Evolutionary conservation across 805 yeast species (phyloP), one percentile per base, ranked within the genome.

Genomic region (Metschnikowia picachoensis): DNA sequence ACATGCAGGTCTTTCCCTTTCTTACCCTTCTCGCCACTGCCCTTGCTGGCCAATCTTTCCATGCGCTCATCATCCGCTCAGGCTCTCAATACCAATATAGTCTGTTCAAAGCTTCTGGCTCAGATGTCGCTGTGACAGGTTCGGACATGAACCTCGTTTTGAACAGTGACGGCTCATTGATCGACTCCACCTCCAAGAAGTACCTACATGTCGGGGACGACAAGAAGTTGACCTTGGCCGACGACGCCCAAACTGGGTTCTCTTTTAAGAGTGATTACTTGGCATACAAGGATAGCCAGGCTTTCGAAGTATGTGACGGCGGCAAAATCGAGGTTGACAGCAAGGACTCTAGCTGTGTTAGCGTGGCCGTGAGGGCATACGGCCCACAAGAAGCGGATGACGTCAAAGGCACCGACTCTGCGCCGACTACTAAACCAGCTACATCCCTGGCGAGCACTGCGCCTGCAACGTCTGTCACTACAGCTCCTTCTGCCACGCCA

Each of bases 21-120:
- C 46, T 59, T 39, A 44, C 62, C 31, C 32, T 61, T 20, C 51
- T 56, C 44, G 53, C 65, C 46, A 44, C 60, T 33, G 66, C 64
- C 29, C 43, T 57, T 27, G 62, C 67, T 15, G 62, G 59, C 10
- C 52, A 50, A 41, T 43, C 54, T 15, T 53, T 63, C 44, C 39
- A 48, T 25, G 50, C 59, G 14, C 41, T 60, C 29, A 47, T 58
- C 30, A 59, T 62, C 31, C 56, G 58, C 36, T 62, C 67, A 8
- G 68, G 65, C 10, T 53, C 65, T 9, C 43, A 37, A 8, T 59
- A 53, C 56, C 68, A 64, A 34, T 61, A 58, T 50, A 30, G 41
- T 10, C 30, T 16, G 41, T 42, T 33, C 46, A 27, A 37, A 48
- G 17, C 48, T 8, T 39, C 41, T 16, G 49, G 49, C 30, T 44